These are phyloP conservation scores for Boletus vermiculosoides DNA, from an alignment of 768 basidiomycete species.

Conservation along the genomic window DNA sequence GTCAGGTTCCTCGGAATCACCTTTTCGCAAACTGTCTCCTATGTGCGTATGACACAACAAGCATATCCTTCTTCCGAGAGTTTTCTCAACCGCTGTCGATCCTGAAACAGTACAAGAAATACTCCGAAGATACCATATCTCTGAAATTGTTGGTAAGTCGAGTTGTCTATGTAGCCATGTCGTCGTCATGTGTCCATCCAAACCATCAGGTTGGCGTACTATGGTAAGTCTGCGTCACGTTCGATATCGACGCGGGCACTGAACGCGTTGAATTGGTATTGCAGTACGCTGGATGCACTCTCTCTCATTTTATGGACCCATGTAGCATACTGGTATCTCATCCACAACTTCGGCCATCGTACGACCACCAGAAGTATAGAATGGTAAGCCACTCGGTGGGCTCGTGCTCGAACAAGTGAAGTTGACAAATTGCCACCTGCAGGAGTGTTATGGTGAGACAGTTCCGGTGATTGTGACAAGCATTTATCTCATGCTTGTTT, in stretches of 20 bases:
- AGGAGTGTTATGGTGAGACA: constrained; percentile 1
- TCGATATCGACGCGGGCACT: neutral
- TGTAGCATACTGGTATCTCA: neutral
- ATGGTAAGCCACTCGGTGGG: neutral
- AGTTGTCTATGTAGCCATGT: neutral
- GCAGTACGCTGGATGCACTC: neutral
- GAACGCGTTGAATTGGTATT: neutral
- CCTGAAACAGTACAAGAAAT: neutral
- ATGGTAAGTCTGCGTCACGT: neutral
- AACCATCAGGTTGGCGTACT: neutral
- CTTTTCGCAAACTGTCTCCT: neutral
- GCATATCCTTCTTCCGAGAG: neutral
- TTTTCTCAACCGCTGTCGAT: neutral
- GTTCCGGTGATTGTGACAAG: neutral
- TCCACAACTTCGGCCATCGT: neutral
- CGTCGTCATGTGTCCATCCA: neutral
- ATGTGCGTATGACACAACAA: neutral
- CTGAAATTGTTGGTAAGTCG: neutral
- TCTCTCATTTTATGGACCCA: neutral
- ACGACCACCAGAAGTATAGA: accelerated
- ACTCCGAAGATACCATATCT: neutral
- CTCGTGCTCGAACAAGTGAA: neutral
- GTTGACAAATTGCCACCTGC: neutral
- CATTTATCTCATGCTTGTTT: neutral
- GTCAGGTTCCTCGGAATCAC: neutral